Base-by-base conservation (phyloP, 768 basidiomycete species). In the Nidularia sp. region DNA sequence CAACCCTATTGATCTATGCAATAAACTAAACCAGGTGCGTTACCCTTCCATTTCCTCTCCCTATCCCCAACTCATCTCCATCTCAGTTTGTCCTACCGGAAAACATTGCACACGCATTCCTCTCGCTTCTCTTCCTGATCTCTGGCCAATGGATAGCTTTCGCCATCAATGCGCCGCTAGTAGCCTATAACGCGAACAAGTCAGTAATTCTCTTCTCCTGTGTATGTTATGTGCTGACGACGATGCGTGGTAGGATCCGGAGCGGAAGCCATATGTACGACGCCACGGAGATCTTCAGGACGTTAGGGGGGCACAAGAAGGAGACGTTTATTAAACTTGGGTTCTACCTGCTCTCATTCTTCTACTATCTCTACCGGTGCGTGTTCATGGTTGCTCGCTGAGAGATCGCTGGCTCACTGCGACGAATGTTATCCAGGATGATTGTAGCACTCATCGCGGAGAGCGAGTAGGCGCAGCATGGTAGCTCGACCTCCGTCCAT, bases 1-100 rank as follows among this genome's bases (percentile, higher is more conserved):
- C 79, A 99, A 99, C 73, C 97, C 97, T 49, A 99, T 99, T 83
- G 97, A 99, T 71, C 86, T 98, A 36, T 98, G 97, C 75, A 98
- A 98, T 75, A 98, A 97, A 78, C 86, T 98, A 62, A 98, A 98
- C 68, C 91, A 94, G 72, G 96, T 96, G 57, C 45, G 78, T 71
- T 8, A 41, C 29, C 12, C 39, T 29, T 45, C 31, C 13, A 32
- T 51, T 39, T 39, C 2, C 34, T n/a, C n/a, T n/a, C n/a, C n/a
- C n/a, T n/a, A n/a, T n/a, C 7, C 18, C n/a, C 13, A 42, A 8
- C 8, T 44, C 12, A 15, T 33, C 1, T 48, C 3, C 10, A 33
- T 46, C 33, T 4, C 56, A 99, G 96, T 98, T 99, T 66, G 93
- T 98, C 48, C 77, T 98, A 22, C 97, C 97, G 45, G 97, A 99